Percentiles rank a stretch among this genome's conserved stretches.
Conservation (phyloP, 345 rosid genomes). For the Balakata baccata region DNA sequence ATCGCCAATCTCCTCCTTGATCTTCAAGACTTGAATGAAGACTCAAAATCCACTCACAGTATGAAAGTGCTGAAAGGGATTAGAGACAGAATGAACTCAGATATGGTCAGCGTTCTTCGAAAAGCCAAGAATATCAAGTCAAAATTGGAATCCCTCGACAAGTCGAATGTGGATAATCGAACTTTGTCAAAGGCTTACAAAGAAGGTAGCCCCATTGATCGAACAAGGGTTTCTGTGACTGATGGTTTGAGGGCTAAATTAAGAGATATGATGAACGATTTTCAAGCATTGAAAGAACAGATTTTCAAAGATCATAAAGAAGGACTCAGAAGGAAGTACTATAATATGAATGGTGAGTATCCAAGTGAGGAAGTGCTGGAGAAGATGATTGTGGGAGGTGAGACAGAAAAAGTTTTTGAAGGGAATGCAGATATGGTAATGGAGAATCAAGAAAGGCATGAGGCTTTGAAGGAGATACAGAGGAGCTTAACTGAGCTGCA, state of each 20-base stretch:
- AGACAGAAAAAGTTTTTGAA: slow-evolving; percentile 21
- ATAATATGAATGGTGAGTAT: slow-evolving; percentile 20
- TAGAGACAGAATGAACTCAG: slow-evolving; percentile 27
- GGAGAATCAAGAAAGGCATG: slow-evolving; percentile 31
- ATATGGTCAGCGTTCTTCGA: slow-evolving; percentile 27
- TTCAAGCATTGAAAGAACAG: slow-evolving; percentile 26
- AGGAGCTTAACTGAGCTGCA: slow-evolving; percentile 33
- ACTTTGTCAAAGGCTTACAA: slow-evolving; percentile 15
- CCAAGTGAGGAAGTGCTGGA: slow-evolving; percentile 27
- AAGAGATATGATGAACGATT: slow-evolving; percentile 29
- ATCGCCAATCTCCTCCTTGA: slow-evolving; percentile 25
- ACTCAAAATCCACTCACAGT: slow-evolving; percentile 24
- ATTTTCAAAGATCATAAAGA: slow-evolving; percentile 26
- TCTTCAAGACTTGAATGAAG: slow-evolving; percentile 25
- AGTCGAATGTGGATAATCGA: slow-evolving; percentile 19
- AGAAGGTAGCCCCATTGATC: slow-evolving; percentile 33
- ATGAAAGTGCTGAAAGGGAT: slow-evolving; percentile 23
- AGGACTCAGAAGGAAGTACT: slow-evolving; percentile 24
- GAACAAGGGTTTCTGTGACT: slow-evolving; percentile 27
- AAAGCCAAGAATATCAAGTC: slow-evolving; percentile 31
- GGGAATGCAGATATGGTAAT: slow-evolving; percentile 27
- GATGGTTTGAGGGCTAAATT: slow-evolving; percentile 25
- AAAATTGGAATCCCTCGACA: slow-evolving; percentile 27
- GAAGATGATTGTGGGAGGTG: slow-evolving; percentile 25
- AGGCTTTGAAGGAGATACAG: slow-evolving; percentile 32